phyloP scores from a whole-genome alignment of 208 protist species.

The Wallacemonas rigidus region DNA sequence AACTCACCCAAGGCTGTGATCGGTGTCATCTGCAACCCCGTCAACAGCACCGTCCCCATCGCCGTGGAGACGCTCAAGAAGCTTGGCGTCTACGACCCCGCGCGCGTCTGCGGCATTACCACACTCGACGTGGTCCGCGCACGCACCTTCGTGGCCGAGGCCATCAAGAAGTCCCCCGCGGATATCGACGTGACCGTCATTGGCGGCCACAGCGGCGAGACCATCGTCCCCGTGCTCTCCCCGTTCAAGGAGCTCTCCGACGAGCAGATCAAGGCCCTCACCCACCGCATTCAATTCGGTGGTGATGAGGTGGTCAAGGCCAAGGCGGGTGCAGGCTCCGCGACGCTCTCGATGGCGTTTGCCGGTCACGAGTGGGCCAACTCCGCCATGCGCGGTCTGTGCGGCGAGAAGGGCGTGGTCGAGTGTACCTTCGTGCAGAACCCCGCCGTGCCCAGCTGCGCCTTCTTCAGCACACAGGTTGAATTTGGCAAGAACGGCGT shows the following conservation, averaged over 20 bases:
- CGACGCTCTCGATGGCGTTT: conserved; percentile 97
- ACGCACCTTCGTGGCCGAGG: conserved; percentile 91
- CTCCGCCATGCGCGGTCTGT: conserved; percentile 51
- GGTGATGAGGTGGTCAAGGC: conserved; percentile 96
- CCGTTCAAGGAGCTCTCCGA: conserved; percentile 27
- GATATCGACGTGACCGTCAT: conserved; percentile 87
- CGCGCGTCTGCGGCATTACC: conserved; percentile 91
- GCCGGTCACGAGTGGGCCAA: conserved; percentile 68
- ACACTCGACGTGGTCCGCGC: conserved; percentile 93
- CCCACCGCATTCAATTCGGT: conserved; percentile 91
- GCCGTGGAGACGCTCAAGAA: conserved; percentile 91
- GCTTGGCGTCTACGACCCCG: conserved; percentile 88
- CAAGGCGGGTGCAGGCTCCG: conserved; percentile 94
- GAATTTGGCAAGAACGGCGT: conserved; percentile 76
- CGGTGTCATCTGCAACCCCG: conserved; percentile 96
- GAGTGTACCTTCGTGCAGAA: conserved; percentile 81
- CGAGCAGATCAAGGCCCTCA: conserved; percentile 36
- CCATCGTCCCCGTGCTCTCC: conserved; percentile 92
- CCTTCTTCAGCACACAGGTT: conserved; percentile 79
- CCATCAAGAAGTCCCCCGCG: conserved; percentile 38
- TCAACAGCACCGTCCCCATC: conserved; percentile 97
- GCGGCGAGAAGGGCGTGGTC: conserved; percentile 57
- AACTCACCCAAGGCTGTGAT: conserved; percentile 91
- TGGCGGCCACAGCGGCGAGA: conserved; percentile 95
- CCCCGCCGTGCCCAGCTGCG: conserved; percentile 42